These are phyloP conservation scores for Rhododendron simsii DNA, from an alignment of 148 eudicot species.

Conservation along the genomic window DNA sequence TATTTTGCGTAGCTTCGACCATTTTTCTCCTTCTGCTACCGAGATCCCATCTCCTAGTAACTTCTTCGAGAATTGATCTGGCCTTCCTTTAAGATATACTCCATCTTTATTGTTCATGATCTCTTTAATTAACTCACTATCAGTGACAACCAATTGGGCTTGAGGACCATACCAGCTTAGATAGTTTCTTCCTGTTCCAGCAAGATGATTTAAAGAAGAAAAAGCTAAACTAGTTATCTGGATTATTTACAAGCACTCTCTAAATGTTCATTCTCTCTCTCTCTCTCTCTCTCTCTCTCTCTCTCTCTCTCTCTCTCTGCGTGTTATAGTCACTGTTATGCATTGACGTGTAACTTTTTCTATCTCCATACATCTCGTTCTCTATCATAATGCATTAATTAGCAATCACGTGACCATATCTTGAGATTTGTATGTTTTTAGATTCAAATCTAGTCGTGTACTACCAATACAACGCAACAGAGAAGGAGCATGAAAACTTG, in stretches of 20 bases:
- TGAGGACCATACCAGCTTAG: slow-evolving; percentile 12
- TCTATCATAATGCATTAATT: neutral
- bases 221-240: neutral
- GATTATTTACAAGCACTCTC: neutral
- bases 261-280: neutral
- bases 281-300: neutral
- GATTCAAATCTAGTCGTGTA: neutral
- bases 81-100: neutral
- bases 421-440: too few relatives aligned
- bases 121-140: slow-evolving; percentile 18
- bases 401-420: neutral
- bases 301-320: neutral
- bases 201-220: neutral
- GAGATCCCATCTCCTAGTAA: slow-evolving; percentile 16
- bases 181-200: slow-evolving; percentile 13
- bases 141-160: slow-evolving; percentile 15
- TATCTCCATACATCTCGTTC: neutral
- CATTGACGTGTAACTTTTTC: neutral
- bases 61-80: neutral
- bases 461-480: neutral
- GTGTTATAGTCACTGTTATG: too few relatives aligned
- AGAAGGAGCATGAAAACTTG: neutral
- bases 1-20: slow-evolving; percentile 8
- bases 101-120: neutral
- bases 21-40: slow-evolving; percentile 13